These are phyloP conservation scores for Beauveria sp. DNA, from an alignment of 2,329 filamentous ascomycete genomes.

Conservation along the genomic window DNA sequence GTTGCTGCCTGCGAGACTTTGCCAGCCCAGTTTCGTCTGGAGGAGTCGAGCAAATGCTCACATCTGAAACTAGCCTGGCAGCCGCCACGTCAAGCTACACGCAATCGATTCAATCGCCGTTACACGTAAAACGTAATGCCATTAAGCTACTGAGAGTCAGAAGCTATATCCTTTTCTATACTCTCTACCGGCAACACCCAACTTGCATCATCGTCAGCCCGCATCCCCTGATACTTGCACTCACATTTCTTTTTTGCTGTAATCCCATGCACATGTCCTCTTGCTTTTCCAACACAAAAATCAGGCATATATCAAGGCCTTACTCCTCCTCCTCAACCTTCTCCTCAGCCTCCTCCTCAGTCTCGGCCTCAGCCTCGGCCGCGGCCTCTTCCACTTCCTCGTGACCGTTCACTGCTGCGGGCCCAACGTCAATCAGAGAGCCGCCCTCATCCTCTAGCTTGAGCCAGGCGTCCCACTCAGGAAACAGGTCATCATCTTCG, in stretches of 20 bases:
- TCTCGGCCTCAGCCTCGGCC: conserved; percentile 17
- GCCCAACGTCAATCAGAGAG: conserved; percentile 16
- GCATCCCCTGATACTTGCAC: not conserved
- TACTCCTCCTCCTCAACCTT: conserved; percentile 20
- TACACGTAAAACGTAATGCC: conserved; percentile 3
- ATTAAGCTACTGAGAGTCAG: conserved; percentile 8
- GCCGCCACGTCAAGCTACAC: not conserved
- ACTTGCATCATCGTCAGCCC: conserved; percentile 1
- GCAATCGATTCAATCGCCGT: not conserved
- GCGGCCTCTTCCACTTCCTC: conserved; percentile 17
- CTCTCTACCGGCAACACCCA: conserved; percentile 3
- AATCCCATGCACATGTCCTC: conserved; percentile 2
- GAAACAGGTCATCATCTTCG: conserved; percentile 82
- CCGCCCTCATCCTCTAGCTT: conserved; percentile 68
- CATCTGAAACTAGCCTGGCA: too few species aligned
- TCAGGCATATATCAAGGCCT: conserved; percentile 2
- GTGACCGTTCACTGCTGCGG: conserved; percentile 11
- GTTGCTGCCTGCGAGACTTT: not conserved
- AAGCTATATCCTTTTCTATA: conserved; percentile 7
- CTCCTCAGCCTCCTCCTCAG: conserved; percentile 14
- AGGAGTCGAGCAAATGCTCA: too few species aligned
- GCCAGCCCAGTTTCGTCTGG: not conserved
- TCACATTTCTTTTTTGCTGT: conserved; percentile 3
- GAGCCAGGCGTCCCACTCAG: conserved; percentile 91
- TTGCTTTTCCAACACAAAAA: not conserved